Base-by-base conservation (phyloP, 225 moss, liverwort and hornwort genomes). In the Lunularia cruciata region DNA sequence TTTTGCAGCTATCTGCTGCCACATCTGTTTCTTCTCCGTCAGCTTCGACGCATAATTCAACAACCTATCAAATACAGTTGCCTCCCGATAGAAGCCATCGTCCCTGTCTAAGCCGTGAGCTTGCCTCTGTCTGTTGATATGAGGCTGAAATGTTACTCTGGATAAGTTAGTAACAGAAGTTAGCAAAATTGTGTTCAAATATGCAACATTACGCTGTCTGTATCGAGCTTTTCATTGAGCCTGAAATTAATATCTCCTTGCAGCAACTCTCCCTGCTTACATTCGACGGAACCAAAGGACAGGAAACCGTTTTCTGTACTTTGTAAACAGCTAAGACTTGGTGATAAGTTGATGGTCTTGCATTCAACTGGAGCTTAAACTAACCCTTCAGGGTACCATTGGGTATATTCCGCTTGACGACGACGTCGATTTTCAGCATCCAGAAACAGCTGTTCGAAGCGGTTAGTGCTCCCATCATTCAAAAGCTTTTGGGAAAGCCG, bases 311-410 rank as follows among this genome's bases (percentile, higher is more conserved):
- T 43, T 10, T 43, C n/a, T n/a, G n/a, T n/a, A n/a, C n/a, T n/a
- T n/a, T n/a, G n/a, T n/a, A n/a, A n/a, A n/a, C n/a, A n/a, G n/a
- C n/a, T n/a, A n/a, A n/a, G n/a, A n/a, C n/a, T n/a, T n/a, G n/a
- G n/a, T n/a, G n/a, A n/a, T n/a, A n/a, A n/a, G n/a, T n/a, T n/a
- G n/a, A n/a, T n/a, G n/a, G n/a, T 43, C 43, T 16, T 11, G 43
- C 16, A 10, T 43, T 25, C 22, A 38, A 39, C 22, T 0, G 48
- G 47, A 76, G 63, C 31, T 32, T 47, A 25, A 45, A 87, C 92
- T 84, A 0, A 95, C 95, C 90, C 95, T 83, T 95, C 86, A 38
- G 96, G 96, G 73, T 83, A 96, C 90, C 96, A 96, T 75, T 92
- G 89, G 65, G 73, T 85, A 63, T 96, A 96, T 62, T 92, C 90